Percentiles rank a stretch among this genome's conserved stretches.
Evolutionary conservation across 768 basidiomycete genomes (phyloP).

Genomic region (Kockovaella imperatae): DNA sequence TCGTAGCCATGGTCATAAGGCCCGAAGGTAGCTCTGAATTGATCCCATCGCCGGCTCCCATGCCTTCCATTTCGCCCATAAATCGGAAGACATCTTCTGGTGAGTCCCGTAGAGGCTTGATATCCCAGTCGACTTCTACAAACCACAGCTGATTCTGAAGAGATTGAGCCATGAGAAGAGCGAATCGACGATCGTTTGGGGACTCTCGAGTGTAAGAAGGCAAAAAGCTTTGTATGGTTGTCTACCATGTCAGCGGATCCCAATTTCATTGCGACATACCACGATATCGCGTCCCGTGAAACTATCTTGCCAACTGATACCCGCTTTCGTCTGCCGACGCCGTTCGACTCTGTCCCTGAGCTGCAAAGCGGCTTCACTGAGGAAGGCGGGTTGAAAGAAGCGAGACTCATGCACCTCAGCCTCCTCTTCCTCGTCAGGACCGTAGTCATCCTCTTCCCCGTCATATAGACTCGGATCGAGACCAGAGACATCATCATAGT

Average conservation of each 20-base stretch:
- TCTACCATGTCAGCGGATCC: conserved; percentile 50
- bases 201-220: conserved; percentile 71
- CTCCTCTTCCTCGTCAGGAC: conserved; percentile 32
- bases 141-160: conserved; percentile 90
- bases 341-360: conserved; percentile 83
- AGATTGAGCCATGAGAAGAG: conserved; percentile 79
- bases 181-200: conserved; percentile 69
- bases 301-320: conserved; percentile 77
- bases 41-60: conserved; percentile 26
- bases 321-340: conserved; percentile 80
- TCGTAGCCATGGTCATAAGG: conserved; percentile 78
- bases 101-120: conserved; percentile 68
- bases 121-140: conserved; percentile 93
- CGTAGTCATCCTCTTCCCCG: conserved; percentile 21
- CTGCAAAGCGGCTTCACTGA: conserved; percentile 82
- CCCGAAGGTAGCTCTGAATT: conserved; percentile 50
- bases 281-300: conserved; percentile 95
- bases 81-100: conserved; percentile 94
- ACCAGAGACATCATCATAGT: conserved; percentile 14
- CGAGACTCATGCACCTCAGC: conserved; percentile 61
- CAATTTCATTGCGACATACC: conserved; percentile 50
- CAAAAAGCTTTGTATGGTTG: conserved; percentile 78
- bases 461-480: conserved; percentile 5
- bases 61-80: conserved; percentile 57
- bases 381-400: conserved; percentile 79